Conservation (phyloP, 164 flowering plant species). For the Magnolia changhungtana region DNA sequence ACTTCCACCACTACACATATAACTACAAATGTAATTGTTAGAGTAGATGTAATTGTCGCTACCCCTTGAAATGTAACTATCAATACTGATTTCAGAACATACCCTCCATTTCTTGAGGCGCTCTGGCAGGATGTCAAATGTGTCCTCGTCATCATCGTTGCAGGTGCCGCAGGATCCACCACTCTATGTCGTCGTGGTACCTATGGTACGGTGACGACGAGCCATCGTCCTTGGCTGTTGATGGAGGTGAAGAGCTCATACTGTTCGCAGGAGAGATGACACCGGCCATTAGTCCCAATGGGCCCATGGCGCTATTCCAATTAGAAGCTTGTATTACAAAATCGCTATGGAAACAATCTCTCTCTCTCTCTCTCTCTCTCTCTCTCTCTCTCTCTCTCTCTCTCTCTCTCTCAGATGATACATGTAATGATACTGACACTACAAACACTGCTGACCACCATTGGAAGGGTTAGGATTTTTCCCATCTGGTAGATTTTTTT, state of each 20-base stretch:
- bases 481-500: no score
- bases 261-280: conserved; percentile 81
- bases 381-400: no score
- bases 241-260: background rate
- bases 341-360: background rate
- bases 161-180: background rate
- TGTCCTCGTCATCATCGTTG: conserved; percentile 29
- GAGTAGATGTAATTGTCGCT: no score
- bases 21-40: no score
- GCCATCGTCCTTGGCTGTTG: background rate
- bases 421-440: no score
- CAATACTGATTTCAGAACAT: background rate
- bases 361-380: no score
- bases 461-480: no score
- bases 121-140: conserved; percentile 65
- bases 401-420: no score
- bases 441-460: no score
- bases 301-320: background rate
- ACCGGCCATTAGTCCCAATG: conserved; percentile 24
- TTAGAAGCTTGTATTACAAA: background rate
- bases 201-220: conserved; percentile 28
- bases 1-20: no score
- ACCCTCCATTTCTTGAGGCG: conserved; percentile 90
- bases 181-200: conserved; percentile 3
- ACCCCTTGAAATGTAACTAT: no score